Percentiles rank a stretch among this genome's conserved stretches.
These are phyloP conservation scores for Lotmaria passim DNA, from an alignment of 208 protist species.

Conservation along the genomic window DNA sequence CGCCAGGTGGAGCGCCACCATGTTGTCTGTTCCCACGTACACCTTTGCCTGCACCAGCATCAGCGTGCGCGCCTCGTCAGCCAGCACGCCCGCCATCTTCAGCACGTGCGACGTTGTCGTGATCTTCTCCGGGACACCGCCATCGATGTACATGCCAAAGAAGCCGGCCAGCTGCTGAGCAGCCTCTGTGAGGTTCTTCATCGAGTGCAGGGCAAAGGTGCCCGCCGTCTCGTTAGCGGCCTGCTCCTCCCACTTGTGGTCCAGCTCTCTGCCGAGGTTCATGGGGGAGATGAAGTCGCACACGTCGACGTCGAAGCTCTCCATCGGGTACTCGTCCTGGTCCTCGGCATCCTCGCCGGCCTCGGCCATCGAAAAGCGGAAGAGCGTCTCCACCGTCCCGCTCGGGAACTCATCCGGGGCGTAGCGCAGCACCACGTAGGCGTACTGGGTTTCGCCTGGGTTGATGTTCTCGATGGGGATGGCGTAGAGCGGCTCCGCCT, in stretches of 20 bases:
- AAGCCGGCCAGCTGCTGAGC: conserved; percentile 82
- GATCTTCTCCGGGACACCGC: conserved; percentile 74
- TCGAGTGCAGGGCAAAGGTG: conserved; percentile 83
- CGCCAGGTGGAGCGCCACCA: conserved; percentile 80
- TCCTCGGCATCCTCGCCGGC: conserved; percentile 35
- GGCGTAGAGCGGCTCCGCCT: conserved; percentile 84
- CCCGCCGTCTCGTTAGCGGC: conserved; percentile 73
- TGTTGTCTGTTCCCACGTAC: conserved; percentile 74
- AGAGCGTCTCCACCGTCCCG: conserved; percentile 62
- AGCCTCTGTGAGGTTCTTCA: conserved; percentile 87
- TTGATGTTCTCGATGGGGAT: conserved; percentile 68
- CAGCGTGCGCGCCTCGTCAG: conserved; percentile 59
- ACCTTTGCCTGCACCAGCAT: conserved; percentile 78
- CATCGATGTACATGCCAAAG: conserved; percentile 86
- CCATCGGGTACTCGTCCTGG: conserved; percentile 85
- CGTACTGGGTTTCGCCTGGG: conserved; percentile 65
- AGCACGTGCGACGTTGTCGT: conserved; percentile 78
- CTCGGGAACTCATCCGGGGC: conserved; percentile 66
- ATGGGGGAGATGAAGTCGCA: conserved; percentile 80
- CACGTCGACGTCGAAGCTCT: conserved; percentile 85
- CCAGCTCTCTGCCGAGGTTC: conserved; percentile 47
- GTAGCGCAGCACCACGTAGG: conserved; percentile 79
- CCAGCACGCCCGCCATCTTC: conserved; percentile 76
- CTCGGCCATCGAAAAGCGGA: conserved; percentile 81
- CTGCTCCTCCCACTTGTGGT: conserved; percentile 52